phyloP scores from a whole-genome alignment of 2,329 filamentous ascomycete genomes.

The Calonectria leucothoes region DNA sequence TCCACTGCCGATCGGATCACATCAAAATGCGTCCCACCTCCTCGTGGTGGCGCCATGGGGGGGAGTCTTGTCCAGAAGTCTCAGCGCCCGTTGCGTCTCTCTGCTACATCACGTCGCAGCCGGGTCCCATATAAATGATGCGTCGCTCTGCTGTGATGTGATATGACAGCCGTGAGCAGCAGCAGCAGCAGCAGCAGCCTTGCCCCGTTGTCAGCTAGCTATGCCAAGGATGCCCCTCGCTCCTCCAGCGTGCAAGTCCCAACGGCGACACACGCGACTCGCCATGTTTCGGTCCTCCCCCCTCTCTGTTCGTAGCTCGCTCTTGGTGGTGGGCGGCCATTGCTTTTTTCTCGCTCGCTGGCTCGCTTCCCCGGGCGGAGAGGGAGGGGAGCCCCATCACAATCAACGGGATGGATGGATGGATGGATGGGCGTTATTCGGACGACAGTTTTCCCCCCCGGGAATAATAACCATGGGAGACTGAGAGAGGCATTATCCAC shows the following conservation, averaged over 20 bases:
- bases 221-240: neutral
- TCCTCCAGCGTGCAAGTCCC: neutral
- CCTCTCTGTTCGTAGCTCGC: neutral
- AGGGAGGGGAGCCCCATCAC: neutral
- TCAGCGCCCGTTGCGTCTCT: neutral
- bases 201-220: neutral
- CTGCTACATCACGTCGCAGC: neutral
- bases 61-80: neutral
- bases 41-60: slow-evolving; percentile 38
- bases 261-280: neutral
- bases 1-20: slow-evolving; percentile 44
- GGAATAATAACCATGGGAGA: neutral
- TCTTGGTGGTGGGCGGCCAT: neutral
- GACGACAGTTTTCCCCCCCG: neutral
- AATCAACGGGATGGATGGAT: neutral
- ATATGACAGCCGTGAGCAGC: neutral
- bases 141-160: neutral
- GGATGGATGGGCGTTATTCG: too few species aligned
- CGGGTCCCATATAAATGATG: neutral
- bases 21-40: slow-evolving; percentile 22
- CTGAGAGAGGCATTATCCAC: slow-evolving; percentile 7
- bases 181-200: too few species aligned
- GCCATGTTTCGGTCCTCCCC: neutral
- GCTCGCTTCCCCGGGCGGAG: neutral
- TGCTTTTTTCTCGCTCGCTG: neutral